Conservation (phyloP, 1,284 basidiomycete species). For the Ustilago tritici region DNA sequence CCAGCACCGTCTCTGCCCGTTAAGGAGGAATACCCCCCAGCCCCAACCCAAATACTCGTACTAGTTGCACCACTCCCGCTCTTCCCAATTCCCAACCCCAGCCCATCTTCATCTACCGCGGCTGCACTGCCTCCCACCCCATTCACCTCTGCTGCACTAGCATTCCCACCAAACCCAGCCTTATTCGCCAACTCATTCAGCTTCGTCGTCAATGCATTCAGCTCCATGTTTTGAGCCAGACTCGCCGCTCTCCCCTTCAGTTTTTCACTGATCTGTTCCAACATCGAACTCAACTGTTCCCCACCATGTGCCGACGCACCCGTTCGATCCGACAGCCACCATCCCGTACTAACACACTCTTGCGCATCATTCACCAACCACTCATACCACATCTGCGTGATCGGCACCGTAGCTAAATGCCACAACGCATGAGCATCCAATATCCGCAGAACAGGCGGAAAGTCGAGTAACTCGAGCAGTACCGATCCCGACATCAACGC, state of each 20-base stretch:
- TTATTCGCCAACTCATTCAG: slow-evolving; percentile 56
- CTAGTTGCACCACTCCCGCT: slow-evolving; percentile 3
- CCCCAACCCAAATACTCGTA: slow-evolving; percentile 20
- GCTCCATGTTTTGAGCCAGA: slow-evolving; percentile 51
- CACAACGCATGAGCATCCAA: slow-evolving; percentile 96
- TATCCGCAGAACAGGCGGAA: slow-evolving; percentile 78
- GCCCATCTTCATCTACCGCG: slow-evolving; percentile 4
- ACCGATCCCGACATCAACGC: slow-evolving; percentile 81
- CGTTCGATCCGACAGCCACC: slow-evolving; percentile 55
- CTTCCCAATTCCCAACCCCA: slow-evolving; percentile 23
- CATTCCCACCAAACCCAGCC: slow-evolving; percentile 44
- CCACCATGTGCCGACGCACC: slow-evolving; percentile 6
- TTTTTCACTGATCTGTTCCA: slow-evolving; percentile 45
- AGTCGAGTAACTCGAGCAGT: slow-evolving; percentile 89
- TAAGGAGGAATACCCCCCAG: neutral
- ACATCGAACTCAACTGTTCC: slow-evolving; percentile 17
- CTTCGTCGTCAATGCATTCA: slow-evolving; percentile 54
- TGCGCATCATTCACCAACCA: slow-evolving; percentile 65
- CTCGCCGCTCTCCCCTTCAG: slow-evolving; percentile 46
- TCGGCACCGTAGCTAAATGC: slow-evolving; percentile 88
- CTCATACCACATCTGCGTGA: slow-evolving; percentile 81
- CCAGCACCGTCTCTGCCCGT: slow-evolving; percentile 20
- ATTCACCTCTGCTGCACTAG: neutral
- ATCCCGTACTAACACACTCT: slow-evolving; percentile 57
- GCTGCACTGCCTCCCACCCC: neutral